phyloP scores from a whole-genome alignment of 306 rosid species.

The Luffa aegyptiaca region DNA sequence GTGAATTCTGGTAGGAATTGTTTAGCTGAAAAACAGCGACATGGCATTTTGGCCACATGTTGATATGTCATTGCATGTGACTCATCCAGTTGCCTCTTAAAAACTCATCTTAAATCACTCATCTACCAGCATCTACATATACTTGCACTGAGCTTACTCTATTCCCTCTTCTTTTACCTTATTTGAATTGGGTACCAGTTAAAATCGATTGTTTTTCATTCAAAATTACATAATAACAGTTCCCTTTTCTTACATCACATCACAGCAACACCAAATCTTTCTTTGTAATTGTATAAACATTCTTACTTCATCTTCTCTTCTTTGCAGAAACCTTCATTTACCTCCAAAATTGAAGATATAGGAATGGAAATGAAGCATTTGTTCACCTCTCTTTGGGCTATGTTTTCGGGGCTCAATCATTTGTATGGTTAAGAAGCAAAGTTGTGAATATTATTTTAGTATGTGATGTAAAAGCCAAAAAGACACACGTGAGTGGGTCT shows the following conservation, averaged over 20 bases:
- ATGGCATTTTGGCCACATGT: conserved; percentile 14
- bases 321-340: not conserved
- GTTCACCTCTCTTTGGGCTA: not conserved
- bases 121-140: not conserved
- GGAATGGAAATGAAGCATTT: not conserved
- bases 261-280: not conserved
- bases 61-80: conserved; percentile 18
- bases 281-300: not conserved
- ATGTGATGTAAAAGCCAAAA: conserved; percentile 39
- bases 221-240: not conserved
- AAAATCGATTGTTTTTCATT: not conserved
- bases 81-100: conserved; percentile 14
- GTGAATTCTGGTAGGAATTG: conserved; percentile 14
- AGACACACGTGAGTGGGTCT: conserved; percentile 92
- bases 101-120: conserved; percentile 1
- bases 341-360: not conserved
- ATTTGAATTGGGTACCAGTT: not conserved
- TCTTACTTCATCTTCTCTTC: not conserved
- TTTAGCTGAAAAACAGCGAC: conserved; percentile 10
- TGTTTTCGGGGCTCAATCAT: not conserved
- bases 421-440: conserved; percentile 5
- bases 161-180: not conserved
- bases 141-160: not conserved
- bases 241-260: not conserved
- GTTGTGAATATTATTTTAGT: conserved; percentile 11